Base-by-base conservation (phyloP, 2,329 filamentous ascomycete genomes). In the Epichloe hybrida region DNA sequence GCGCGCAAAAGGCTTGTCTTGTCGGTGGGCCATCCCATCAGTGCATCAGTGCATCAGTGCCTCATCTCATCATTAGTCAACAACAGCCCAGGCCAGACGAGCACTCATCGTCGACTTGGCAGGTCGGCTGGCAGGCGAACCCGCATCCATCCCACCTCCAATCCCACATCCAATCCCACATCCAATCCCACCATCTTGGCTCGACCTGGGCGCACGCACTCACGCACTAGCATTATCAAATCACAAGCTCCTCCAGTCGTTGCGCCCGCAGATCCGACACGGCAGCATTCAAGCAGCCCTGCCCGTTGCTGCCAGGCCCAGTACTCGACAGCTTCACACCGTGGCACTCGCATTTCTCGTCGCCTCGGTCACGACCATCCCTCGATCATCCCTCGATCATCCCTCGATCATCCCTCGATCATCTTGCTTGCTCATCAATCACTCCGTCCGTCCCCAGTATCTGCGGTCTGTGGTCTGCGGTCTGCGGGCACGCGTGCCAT, bases 211-310 rank as follows among this genome's bases (percentile, higher is more conserved):
- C 36, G 49, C 42, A 36, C 17, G 42, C n/a, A n/a, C n/a, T n/a
- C n/a, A n/a, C n/a, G n/a, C 38, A 48, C 44, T 46, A 42, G 40
- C 37, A 44, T 48, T 48, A 40, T 48, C 44, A 48, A 42, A 44
- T 46, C 23, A 50, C 42, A 40, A 38, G 27, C 23, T 48, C 37
- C 38, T 35, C 41, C 35, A 37, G 35, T 39, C 23, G 23, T 20
- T 50, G 41, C 42, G 41, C 48, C 17, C 40, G 34, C 48, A 6
- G 21, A 41, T 23, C 13, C 46, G 20, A 35, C 21, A 13, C 31
- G 23, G 48, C 48, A 39, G 40, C 40, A 45, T 35, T 21, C 36
- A 36, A 43, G 42, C 44, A 41, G 37, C 23, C 49, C 23, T 35
- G 7, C 23, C 27, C 48, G 12, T 48, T 48, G 36, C 46, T 40